These are phyloP conservation scores for Rhodomyrtus tomentosa DNA, from an alignment of 345 rosid genomes.

Conservation along the genomic window DNA sequence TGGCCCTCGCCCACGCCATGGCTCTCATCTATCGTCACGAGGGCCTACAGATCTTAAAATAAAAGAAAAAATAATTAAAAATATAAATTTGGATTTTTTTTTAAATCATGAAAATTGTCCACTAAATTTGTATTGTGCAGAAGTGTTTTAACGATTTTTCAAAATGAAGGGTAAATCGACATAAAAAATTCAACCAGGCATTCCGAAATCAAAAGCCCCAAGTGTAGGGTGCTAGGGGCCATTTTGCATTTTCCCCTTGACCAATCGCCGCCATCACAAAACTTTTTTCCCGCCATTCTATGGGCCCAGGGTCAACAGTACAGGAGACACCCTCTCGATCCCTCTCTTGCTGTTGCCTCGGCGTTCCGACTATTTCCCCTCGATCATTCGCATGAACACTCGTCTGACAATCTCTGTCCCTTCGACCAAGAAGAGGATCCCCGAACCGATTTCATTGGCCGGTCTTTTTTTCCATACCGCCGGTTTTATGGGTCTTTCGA, in stretches of 20 bases:
- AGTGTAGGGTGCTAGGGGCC: neutral
- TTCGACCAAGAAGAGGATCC: neutral
- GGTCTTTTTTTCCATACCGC: rapidly evolving
- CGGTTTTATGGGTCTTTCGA: neutral
- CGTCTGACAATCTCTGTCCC: neutral
- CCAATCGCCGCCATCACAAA: neutral
- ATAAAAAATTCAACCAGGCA: rapidly evolving
- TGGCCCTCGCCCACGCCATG: too few species aligned
- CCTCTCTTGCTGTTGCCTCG: neutral
- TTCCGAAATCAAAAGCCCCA: neutral
- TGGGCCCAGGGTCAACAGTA: neutral
- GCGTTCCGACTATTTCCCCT: neutral
- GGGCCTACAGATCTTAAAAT: too few species aligned
- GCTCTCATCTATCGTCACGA: too few species aligned
- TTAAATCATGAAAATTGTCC: too few species aligned
- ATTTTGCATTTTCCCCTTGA: neutral
- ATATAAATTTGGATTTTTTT: too few species aligned
- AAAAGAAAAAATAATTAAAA: too few species aligned
- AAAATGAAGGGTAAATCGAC: neutral
- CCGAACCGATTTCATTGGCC: neutral
- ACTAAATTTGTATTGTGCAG: too few species aligned
- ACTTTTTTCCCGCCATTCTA: neutral
- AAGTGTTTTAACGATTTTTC: neutral
- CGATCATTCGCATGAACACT: neutral
- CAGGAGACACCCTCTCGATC: neutral